Base-by-base conservation (phyloP, 495 filamentous ascomycete species). In the Trichocladium uniseriatum region DNA sequence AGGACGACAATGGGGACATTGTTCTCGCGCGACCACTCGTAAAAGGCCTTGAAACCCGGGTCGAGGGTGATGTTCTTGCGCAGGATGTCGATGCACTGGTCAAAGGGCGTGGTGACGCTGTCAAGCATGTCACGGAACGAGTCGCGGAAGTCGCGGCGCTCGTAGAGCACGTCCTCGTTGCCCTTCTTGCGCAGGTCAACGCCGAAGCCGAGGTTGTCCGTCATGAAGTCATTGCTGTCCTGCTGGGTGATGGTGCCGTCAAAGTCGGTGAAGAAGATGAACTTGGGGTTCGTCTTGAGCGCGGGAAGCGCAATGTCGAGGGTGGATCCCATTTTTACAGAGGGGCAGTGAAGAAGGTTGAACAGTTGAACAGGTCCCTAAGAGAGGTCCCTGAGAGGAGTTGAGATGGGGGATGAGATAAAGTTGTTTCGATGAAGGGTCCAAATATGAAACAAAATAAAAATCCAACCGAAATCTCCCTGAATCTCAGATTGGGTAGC, bases 191-290 rank as follows among this genome's bases (percentile, higher is more conserved):
- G 84, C 35, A 77, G 76, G 50, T 74, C 75, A 6, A 63, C 53
- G 38, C 91, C 91, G 59, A 78, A 94, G 45, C 91, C 92, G 19
- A 94, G 75, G 66, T 89, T 94, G 71, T 97, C 92, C 43, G 89
- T 95, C 70, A 96, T 74, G 68, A 75, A 92, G 73, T 96, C 89
- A 74, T 97, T 96, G 79, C 83, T 91, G 69, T 95, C 89, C 56
- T 85, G 77, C 48, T 86, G 71, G 27, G 90, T 96, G 58, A 97
- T 92, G 28, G 92, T 96, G 45, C 91, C 91, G 61, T 97, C 91
- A 55, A 97, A 97, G 67, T 97, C 91, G 35, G 90, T 91, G 73
- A 96, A 97, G 74, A 97, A 94, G 67, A 97, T 92, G 72, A 83
- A 81, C 64, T 87, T 84, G 28, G 85, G 84, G 55, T 78, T 76